Base-by-base conservation (phyloP, 257 asterid species). In the Coffea eugenioides region DNA sequence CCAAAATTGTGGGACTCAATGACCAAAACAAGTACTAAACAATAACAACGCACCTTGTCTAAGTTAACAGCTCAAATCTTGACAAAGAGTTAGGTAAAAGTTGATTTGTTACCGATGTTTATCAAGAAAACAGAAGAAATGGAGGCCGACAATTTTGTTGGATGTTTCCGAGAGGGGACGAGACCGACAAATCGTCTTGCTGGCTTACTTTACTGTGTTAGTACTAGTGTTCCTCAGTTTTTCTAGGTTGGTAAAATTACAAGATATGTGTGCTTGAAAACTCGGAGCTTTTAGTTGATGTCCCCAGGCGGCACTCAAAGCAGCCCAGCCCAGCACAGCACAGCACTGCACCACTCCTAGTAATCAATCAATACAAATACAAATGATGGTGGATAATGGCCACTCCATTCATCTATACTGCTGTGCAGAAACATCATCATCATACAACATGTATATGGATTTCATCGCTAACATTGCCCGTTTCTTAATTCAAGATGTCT, bases 331-430 rank as follows among this genome's bases (percentile, higher is more conserved):
- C 12, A 21, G 34, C 27, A 59, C 20, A 21, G 34, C 27, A 59
- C 20, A 23, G 66, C 66, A 11, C 69, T 64, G 69, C 34, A n/a
- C 20, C 69, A 25, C 69, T 12, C 69, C 43, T 65, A 65, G 27
- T 65, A 21, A 65, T 31, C 34, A 31, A 31, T 31, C 34, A 31
- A 31, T 31, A 31, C 34, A 27, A 27, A 8, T 65, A 27, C 69
- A 65, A 65, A 65, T 27, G 69, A 65, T 65, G 43, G 43, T 65
- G 70, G 43, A 65, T 31, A 65, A 65, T 65, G 43, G 70, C 43
- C 41, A 21, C 5, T 43, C 45, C 31, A 27, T 14, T 8, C 18
- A 65, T 10, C 41, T 11, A 11, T 43, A 27, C 45, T 65, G 43
- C 21, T 65, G 1, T 31, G 70, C 70, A 27, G 20, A 65, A 65